phyloP scores from a whole-genome alignment of 169 alveolate species.

The Cryptosporidium felis region DNA sequence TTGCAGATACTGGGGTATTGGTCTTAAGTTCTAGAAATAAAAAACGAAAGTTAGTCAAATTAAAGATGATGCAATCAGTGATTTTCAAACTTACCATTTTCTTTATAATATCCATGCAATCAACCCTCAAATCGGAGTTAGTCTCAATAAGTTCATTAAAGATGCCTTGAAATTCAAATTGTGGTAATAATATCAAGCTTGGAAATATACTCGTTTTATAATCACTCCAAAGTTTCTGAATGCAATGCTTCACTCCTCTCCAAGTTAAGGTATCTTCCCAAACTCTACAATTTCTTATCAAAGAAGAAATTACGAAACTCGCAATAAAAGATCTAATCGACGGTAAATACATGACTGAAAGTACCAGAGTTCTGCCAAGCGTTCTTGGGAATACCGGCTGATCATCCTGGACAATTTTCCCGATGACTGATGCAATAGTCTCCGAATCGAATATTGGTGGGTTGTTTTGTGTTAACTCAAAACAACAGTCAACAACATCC shows the following conservation, averaged over 20 bases:
- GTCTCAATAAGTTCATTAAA: slow-evolving; percentile 61
- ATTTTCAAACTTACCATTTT: slow-evolving; percentile 31
- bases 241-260: slow-evolving; percentile 61
- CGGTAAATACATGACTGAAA: slow-evolving; percentile 49
- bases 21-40: slow-evolving; percentile 39
- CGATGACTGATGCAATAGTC: slow-evolving; percentile 58
- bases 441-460: slow-evolving; percentile 68
- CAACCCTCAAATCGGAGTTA: slow-evolving; percentile 54
- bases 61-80: neutral
- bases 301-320: slow-evolving; percentile 48
- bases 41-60: neutral
- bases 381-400: slow-evolving; percentile 61
- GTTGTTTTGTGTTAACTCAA: slow-evolving; percentile 33
- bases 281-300: slow-evolving; percentile 35
- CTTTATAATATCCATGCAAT: slow-evolving; percentile 57
- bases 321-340: slow-evolving; percentile 50
- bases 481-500: slow-evolving; percentile 52
- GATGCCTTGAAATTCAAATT: slow-evolving; percentile 20
- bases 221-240: slow-evolving; percentile 64
- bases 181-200: slow-evolving; percentile 50
- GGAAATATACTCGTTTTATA: slow-evolving; percentile 50
- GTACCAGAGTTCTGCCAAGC: slow-evolving; percentile 54
- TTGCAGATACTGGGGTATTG: slow-evolving; percentile 56
- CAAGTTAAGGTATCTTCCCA: slow-evolving; percentile 71
- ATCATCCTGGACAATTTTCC: slow-evolving; percentile 63